These are phyloP conservation scores for Drechslerella stenobrocha DNA, from an alignment of 2,329 filamentous ascomycete species.

Conservation along the genomic window DNA sequence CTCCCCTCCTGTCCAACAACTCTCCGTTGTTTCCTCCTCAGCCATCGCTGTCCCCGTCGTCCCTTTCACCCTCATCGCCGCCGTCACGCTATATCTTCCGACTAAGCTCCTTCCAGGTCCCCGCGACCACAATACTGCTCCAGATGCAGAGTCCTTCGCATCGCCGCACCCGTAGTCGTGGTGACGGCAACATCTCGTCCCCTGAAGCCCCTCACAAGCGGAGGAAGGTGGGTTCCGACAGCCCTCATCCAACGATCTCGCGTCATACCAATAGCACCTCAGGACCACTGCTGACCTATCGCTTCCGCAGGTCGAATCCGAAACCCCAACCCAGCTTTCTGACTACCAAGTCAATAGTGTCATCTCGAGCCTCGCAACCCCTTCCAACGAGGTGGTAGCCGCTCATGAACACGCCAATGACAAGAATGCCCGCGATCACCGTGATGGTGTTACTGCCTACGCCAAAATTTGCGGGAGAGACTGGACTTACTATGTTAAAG, in stretches of 20 bases:
- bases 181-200: constrained; percentile 31
- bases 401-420: constrained; percentile 67
- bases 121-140: not conserved
- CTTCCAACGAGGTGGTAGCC: constrained; percentile 60
- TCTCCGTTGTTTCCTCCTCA: not conserved
- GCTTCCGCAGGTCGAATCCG: constrained; percentile 20
- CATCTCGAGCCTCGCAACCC: constrained; percentile 52
- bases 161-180: constrained; percentile 42
- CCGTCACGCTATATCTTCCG: not conserved
- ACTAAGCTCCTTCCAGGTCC: not conserved
- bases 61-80: no score
- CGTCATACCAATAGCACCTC: not conserved
- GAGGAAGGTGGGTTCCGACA: constrained; percentile 40
- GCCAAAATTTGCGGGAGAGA: constrained; percentile 79
- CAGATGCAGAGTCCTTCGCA: constrained; percentile 38
- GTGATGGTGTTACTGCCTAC: constrained; percentile 70
- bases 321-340: constrained; percentile 27
- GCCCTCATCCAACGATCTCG: not conserved
- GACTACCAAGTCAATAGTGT: constrained; percentile 52
- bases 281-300: not conserved
- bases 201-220: constrained; percentile 44
- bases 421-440: constrained; percentile 64
- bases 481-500: constrained; percentile 82
- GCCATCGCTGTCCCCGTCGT: not conserved
- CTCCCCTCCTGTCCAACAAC: not conserved